Base-by-base conservation (phyloP, 495 filamentous ascomycete species). In the Cercophora scortea region DNA sequence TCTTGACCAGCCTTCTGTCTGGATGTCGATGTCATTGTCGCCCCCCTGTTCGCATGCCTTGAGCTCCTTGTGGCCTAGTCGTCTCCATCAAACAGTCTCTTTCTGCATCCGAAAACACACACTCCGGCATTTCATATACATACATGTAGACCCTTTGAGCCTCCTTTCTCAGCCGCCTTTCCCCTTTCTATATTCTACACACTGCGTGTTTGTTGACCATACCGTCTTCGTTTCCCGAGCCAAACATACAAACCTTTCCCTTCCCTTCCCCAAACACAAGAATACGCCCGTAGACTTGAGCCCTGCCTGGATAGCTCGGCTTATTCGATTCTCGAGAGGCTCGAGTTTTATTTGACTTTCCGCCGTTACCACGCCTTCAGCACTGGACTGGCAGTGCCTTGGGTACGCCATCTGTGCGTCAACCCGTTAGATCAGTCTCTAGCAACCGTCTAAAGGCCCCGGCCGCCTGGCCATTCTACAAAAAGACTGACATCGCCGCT, bases 31-130 rank as follows among this genome's bases (percentile, higher is more conserved):
- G 56, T 51, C 52, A 58, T 58, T 51, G 51, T 55, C 49, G 49
- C 52, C 52, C 52, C 45, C 54, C 54, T 50, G 32, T 52, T 64
- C 61, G 57, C 63, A 62, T 66, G 51, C 55, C 25, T 52, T 53
- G 59, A 53, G 53, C 61, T 65, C 52, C 47, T 64, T 66, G 51
- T 51, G 63, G 61, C 58, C 56, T 66, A 64, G 63, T 53, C 49
- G 35, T 57, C 49, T 58, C 51, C 57, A 59, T 38, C 36, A 38
- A 38, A 38, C 36, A 38, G 36, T 38, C 36, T 38, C 36, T 38
- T 10, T 38, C 36, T 13, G 36, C 36, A 38, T 38, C 36, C 13
- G 36, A 18, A 41, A 45, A 43, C 41, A 43, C 41, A 13, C 46
- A 32, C 42, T 52, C 42, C 50, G 51, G 45, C 45, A 43, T 51